Evolutionary conservation across 1,284 basidiomycete genomes (phyloP), one percentile per base, ranked within the genome.

Genomic region (Ceratobasidium sp.): DNA sequence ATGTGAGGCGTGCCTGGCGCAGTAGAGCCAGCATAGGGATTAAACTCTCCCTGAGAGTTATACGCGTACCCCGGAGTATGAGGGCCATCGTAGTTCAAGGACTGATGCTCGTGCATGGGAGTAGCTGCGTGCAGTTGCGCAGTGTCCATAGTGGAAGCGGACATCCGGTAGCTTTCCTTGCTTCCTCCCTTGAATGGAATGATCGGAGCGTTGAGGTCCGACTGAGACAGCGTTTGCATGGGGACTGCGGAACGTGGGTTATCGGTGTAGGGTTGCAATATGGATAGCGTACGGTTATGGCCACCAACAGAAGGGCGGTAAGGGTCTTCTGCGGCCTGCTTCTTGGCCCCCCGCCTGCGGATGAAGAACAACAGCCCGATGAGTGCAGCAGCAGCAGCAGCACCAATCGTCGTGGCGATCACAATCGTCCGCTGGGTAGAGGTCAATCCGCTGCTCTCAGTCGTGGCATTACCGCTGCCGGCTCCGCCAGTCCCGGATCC

Each of bases 181-280:
- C 25, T 25, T 12, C 49, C 49, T 12, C 10, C 20, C n/a, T 47
- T 47, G 47, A 40, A 65, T 8, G 62, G 62, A 20, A 22, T 38
- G n/a, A 54, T 32, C 0, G 62, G 62, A 3, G 62, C 62, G 32
- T 40, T 38, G 32, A 65, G 62, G 38, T 50, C 49, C 10, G 62
- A 53, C n/a, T 65, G 62, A 20, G 62, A 65, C 6, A 65, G 50
- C n/a, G 49, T 65, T 53, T 65, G 62, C 62, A 65, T 65, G 17
- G 62, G 62, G 34, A 65, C 62, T 65, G 34, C 31, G 3, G 13
- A 34, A 52, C 20, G 45, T 6, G 8, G 15, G 22, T 20, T 15
- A 25, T 57, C 12, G 7, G 7, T 8, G 38, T 20, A 47, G 45
- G 45, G 45, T 12, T 47, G 22, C 10, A 47, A 10, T 6, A 47